A percentile compares a stretch with the other conserved stretches of the same genome.
Evolutionary conservation across 2,329 filamentous ascomycete genomes (phyloP).

Genomic region (Trichoderma asperellum): DNA sequence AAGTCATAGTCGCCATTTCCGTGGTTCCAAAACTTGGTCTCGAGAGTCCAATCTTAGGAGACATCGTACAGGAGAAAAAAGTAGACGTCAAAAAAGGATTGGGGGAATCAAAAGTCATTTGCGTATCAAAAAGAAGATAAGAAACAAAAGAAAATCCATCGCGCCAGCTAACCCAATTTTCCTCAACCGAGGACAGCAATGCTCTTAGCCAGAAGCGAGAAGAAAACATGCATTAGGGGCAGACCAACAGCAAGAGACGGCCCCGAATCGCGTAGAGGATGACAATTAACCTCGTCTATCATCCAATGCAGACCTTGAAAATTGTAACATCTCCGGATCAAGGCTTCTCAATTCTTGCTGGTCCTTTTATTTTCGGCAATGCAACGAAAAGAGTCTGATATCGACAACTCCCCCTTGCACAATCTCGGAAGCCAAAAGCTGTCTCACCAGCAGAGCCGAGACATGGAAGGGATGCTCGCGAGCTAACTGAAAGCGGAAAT

Average conservation of each 20-base stretch:
- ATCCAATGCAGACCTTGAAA: background rate
- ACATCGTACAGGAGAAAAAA: constrained; percentile 25
- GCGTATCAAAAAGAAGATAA: constrained; percentile 26
- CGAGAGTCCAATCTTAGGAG: constrained; percentile 1
- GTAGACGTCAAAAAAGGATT: constrained; percentile 34
- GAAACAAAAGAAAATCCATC: background rate
- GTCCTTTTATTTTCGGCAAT: background rate
- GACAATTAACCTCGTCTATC: background rate
- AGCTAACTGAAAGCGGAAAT: constrained; percentile 8
- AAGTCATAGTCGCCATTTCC: constrained; percentile 13
- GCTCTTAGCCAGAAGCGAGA: background rate
- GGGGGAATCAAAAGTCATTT: constrained; percentile 29
- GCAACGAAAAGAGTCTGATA: constrained; percentile 1
- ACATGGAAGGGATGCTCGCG: background rate
- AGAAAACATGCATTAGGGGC: constrained; percentile 13
- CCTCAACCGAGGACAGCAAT: background rate
- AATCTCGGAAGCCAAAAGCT: constrained; percentile 3
- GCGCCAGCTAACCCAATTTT: background rate
- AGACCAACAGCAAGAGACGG: background rate
- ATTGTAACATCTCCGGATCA: constrained; percentile 1
- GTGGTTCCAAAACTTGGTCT: background rate
- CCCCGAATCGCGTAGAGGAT: background rate
- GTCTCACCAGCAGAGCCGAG: background rate
- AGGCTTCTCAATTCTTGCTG: constrained; percentile 9
- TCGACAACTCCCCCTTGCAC: background rate